A percentile compares a stretch with the other conserved stretches of the same genome.
Conservation (phyloP, 2,329 filamentous ascomycete genomes). For the Arthrobotrys pseudoclavata region DNA sequence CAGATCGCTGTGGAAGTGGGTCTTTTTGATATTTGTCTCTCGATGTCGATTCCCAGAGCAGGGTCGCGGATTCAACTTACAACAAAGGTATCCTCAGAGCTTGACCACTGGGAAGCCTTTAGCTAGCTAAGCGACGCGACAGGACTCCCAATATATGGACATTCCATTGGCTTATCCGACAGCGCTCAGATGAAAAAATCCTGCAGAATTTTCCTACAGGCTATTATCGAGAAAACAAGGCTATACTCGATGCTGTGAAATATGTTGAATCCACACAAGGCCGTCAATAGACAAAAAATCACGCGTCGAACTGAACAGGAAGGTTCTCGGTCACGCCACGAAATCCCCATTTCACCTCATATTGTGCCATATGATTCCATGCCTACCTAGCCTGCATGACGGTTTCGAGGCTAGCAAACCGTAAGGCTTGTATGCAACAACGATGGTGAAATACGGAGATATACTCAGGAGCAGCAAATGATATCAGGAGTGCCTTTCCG, state of each 20-base stretch:
- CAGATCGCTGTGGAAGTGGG: neutral
- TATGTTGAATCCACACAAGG: neutral
- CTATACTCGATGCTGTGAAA: neutral
- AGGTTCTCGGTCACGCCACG: constrained; percentile 12
- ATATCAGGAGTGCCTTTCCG: neutral
- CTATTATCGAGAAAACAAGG: neutral
- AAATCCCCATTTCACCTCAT: constrained; percentile 13
- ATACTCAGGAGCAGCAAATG: neutral
- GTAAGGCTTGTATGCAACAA: neutral
- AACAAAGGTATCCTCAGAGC: neutral
- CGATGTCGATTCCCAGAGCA: neutral
- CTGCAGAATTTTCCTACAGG: neutral
- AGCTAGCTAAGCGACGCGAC: constrained; percentile 1
- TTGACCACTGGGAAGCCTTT: neutral
- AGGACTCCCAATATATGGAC: neutral
- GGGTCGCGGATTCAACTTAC: neutral
- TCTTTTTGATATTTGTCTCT: neutral
- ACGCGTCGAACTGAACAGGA: constrained; percentile 1
- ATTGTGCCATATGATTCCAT: constrained; percentile 18
- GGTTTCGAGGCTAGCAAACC: neutral
- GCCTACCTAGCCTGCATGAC: neutral
- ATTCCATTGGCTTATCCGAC: neutral
- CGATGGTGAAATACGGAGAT: neutral
- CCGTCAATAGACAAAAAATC: neutral
- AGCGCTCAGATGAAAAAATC: constrained; percentile 3